Base-by-base conservation (phyloP, 2,329 filamentous ascomycete genomes). In the Diaporthe longicolla region DNA sequence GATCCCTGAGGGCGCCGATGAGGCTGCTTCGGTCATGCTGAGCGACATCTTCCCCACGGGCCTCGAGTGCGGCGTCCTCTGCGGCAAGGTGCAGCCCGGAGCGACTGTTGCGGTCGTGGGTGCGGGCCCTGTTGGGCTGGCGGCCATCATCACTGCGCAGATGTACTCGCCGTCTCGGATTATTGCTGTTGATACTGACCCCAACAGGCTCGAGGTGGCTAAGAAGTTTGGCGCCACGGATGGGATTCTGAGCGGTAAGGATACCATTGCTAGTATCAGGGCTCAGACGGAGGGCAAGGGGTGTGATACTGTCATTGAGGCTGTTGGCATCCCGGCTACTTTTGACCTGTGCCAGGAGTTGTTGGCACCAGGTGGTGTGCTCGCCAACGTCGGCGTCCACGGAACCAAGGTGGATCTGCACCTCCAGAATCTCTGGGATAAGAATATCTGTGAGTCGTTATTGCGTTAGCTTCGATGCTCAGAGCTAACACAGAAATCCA, bases 361-460 rank as follows among this genome's bases (percentile, higher is more conserved):
- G 32, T 84, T 91, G 13, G 88, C 86, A 0, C 81, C 86, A 0
- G 89, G 89, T 1, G 89, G 88, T 5, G 81, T 83, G 0, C 85
- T 91, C 75, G 89, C 89, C 5, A 91, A 90, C 77, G 84, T 91
- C 3, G 89, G 89, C 11, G 89, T 91, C 9, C 88, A 90, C 77
- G 89, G 89, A 0, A 84, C 81, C n/a, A 86, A 85, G 61, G 89
- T 86, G 0, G 82, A 87, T 71, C 79, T 91, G 54, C 84, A 88
- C 52, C 82, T 91, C 19, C 86, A 91, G 71, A 84, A 82, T 61
- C 81, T 91, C 7, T 91, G 89, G 89, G 82, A 84, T 73, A 84
- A 84, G 74, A 90, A 90, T 76, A 87, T 90, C 61, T 66, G 63
- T 66, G 29, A 26, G 81, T 86, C 87, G 75, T 80, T 85, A 82